Evolutionary conservation across 805 yeast species (phyloP).

Genomic region (Kazachstania kunashirensis): DNA sequence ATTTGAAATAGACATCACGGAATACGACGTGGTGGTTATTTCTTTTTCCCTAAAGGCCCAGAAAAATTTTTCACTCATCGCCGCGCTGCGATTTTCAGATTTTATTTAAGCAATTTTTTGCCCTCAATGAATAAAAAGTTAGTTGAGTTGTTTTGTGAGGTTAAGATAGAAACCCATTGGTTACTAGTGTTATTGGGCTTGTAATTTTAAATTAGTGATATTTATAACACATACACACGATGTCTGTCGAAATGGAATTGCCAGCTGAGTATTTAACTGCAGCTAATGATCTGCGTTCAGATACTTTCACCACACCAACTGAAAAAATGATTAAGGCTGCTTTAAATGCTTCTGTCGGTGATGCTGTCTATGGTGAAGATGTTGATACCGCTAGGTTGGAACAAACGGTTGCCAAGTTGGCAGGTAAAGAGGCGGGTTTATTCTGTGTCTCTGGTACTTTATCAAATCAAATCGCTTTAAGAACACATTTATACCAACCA

Average conservation of each 20-base stretch:
- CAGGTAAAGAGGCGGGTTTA: conserved; percentile 75
- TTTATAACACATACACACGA: no score
- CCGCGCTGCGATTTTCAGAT: no score
- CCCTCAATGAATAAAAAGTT: no score
- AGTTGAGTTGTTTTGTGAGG: not conserved
- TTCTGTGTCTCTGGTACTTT: conserved; percentile 85
- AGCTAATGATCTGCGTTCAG: conserved; percentile 54
- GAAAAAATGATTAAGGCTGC: conserved; percentile 58
- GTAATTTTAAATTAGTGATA: no score
- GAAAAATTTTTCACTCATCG: conserved; percentile 1
- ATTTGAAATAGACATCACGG: no score
- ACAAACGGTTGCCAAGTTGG: conserved; percentile 47
- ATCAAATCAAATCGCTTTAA: conserved; percentile 77
- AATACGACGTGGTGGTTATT: no score
- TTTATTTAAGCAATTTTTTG: no score
- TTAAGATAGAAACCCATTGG: no score
- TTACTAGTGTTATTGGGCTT: no score
- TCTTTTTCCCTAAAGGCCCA: no score
- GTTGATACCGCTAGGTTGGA: conserved; percentile 57
- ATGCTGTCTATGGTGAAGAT: conserved; percentile 82
- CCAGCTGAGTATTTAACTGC: conserved; percentile 26
- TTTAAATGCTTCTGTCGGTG: conserved; percentile 56
- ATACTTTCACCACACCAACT: conserved; percentile 87
- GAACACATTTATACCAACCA: conserved; percentile 70
- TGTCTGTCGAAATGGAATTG: conserved; percentile 17